phyloP scores from a whole-genome alignment of 78 protist species.

The Blattamonas nauphoetae region DNA sequence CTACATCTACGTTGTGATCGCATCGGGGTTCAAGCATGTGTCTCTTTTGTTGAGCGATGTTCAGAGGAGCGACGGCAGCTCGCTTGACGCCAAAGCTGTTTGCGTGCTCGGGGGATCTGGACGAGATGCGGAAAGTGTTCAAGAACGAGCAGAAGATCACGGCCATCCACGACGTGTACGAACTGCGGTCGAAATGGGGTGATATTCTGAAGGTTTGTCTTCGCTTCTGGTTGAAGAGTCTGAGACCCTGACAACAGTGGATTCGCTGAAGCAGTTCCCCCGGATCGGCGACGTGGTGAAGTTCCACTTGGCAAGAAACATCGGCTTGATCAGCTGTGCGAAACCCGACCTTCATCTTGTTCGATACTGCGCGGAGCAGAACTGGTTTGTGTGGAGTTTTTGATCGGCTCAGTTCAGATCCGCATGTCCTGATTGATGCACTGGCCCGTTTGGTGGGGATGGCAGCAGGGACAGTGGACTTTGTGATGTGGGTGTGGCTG shows the following conservation, averaged over 20 bases:
- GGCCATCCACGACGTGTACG: constrained; percentile 10
- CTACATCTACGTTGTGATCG: constrained; percentile 20
- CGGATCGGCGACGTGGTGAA: constrained; percentile 6
- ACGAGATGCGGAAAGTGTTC: constrained; percentile 6
- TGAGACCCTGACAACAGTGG: background rate
- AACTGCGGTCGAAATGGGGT: background rate
- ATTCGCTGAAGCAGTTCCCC: constrained; percentile 7
- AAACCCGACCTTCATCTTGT: constrained; percentile 25
- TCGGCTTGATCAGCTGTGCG: constrained; percentile 10
- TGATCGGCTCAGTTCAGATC: background rate
- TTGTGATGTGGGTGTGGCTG: constrained; percentile 10
- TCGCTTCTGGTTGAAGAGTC: background rate
- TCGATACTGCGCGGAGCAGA: background rate
- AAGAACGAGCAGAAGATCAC: constrained; percentile 9
- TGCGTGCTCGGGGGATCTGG: background rate
- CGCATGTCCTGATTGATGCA: background rate
- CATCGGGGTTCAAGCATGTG: constrained; percentile 8
- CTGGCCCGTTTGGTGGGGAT: background rate
- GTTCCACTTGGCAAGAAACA: constrained; percentile 19
- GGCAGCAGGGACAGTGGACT: constrained; percentile 3
- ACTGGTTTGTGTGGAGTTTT: background rate
- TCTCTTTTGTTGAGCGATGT: background rate
- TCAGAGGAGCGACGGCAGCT: background rate
- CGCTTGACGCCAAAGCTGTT: background rate
- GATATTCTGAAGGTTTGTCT: background rate